Percentiles rank a stretch among this genome's conserved stretches.
These are phyloP conservation scores for Mallotus nudiflorus DNA, from an alignment of 345 rosid genomes.

Conservation along the genomic window DNA sequence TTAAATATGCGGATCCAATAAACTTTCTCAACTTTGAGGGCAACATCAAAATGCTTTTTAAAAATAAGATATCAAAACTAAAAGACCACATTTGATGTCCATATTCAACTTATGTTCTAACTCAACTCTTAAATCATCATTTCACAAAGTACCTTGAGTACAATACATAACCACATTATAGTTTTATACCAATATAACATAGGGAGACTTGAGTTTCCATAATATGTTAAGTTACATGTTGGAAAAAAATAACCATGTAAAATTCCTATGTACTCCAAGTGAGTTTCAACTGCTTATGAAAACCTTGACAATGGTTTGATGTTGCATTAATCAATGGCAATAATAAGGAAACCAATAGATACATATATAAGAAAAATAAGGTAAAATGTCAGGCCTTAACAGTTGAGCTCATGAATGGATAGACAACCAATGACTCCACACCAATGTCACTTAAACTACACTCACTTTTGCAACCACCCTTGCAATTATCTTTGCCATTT, in stretches of 20 bases:
- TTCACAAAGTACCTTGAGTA: not conserved
- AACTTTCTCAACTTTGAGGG: too few relatives aligned
- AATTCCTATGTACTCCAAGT: slow-evolving; percentile 29
- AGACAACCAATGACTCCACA: slow-evolving; percentile 98
- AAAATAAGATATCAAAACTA: too few relatives aligned
- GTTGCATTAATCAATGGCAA: slow-evolving; percentile 60
- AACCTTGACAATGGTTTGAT: not conserved
- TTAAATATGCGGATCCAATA: too few relatives aligned
- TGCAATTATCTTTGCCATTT: too few relatives aligned
- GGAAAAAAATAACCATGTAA: slow-evolving; percentile 9
- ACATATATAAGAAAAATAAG: slow-evolving; percentile 97
- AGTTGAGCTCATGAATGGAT: slow-evolving; percentile 92
- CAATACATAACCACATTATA: slow-evolving; percentile 2
- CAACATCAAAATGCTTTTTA: too few relatives aligned
- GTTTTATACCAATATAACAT: slow-evolving; percentile 20
- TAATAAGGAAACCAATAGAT: slow-evolving; percentile 91
- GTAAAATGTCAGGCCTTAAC: slow-evolving; percentile 88
- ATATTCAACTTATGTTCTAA: too few relatives aligned
- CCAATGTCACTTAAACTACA: slow-evolving; percentile 68
- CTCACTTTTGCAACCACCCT: slow-evolving; percentile 64
- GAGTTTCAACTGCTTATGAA: slow-evolving; percentile 6
- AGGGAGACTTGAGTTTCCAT: slow-evolving; percentile 9
- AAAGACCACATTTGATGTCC: too few relatives aligned
- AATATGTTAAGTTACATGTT: slow-evolving; percentile 19
- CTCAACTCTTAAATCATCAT: not conserved